Evolutionary conservation across 2,329 filamentous ascomycete species (phyloP).

Genomic region (Fusarium redolens): DNA sequence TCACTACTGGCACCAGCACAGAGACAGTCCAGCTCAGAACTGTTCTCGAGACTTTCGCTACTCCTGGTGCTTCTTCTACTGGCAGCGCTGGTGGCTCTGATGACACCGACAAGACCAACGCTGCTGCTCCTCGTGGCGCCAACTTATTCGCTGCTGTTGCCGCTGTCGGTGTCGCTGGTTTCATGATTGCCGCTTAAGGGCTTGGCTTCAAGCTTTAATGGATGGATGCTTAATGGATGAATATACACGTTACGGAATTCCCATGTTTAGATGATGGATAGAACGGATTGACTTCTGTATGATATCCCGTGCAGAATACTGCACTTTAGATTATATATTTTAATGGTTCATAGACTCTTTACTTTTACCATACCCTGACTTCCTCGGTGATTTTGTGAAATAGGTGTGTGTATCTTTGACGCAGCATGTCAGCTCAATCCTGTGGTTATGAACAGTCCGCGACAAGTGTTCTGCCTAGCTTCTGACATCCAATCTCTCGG

Average conservation of each 20-base stretch:
- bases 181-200: constrained; percentile 15
- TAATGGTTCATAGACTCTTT: background rate
- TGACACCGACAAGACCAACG: too few species aligned
- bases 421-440: too few species aligned
- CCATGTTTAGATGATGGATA: background rate
- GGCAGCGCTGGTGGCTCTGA: too few species aligned
- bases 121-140: too few species aligned
- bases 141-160: constrained; percentile 12
- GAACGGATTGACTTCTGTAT: constrained; percentile 14
- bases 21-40: too few species aligned
- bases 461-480: background rate
- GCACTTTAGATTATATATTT: constrained; percentile 3
- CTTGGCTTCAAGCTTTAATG: background rate
- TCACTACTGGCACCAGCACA: too few species aligned
- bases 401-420: too few species aligned
- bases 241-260: background rate
- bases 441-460: background rate
- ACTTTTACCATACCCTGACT: background rate
- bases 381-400: background rate
- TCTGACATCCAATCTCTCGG: too few species aligned
- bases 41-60: too few species aligned
- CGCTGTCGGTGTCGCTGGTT: constrained; percentile 11
- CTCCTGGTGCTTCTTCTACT: too few species aligned
- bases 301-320: constrained; percentile 14
- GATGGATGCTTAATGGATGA: background rate